These are phyloP conservation scores for Lactarius akahatsu DNA, from an alignment of 768 basidiomycete species.

Conservation along the genomic window DNA sequence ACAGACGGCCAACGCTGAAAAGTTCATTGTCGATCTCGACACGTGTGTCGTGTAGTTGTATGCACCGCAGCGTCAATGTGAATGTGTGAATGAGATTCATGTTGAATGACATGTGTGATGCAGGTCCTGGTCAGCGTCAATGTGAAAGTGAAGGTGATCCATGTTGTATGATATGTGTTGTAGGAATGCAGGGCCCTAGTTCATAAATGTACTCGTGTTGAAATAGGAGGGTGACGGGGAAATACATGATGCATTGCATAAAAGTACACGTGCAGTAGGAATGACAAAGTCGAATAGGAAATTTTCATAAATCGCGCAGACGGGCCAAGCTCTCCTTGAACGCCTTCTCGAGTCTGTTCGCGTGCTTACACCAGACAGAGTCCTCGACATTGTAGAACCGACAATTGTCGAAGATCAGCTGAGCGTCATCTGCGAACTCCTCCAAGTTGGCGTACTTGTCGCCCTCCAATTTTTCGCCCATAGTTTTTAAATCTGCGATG, in stretches of 20 bases:
- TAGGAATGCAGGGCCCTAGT: not conserved
- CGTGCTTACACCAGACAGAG: conserved; percentile 79
- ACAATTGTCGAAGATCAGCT: conserved; percentile 89
- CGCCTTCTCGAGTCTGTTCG: conserved; percentile 78
- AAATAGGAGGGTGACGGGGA: not conserved
- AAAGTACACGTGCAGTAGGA: conserved; percentile 27
- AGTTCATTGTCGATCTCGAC: not conserved
- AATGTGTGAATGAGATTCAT: not conserved
- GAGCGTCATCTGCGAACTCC: conserved; percentile 74
- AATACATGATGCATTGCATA: conserved; percentile 22
- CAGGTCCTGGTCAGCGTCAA: not conserved
- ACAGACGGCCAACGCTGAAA: conserved; percentile 56
- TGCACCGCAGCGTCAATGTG: not conserved
- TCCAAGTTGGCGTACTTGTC: conserved; percentile 78
- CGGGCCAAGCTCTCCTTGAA: conserved; percentile 53
- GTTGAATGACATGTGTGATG: not conserved
- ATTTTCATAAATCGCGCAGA: conserved; percentile 23
- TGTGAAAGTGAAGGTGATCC: not conserved
- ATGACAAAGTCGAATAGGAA: not conserved
- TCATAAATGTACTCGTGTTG: not conserved
- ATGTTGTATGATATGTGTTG: not conserved
- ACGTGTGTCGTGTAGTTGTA: not conserved
- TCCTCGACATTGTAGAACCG: conserved; percentile 80
- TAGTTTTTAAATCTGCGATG: conserved; percentile 73
- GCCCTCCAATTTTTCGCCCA: conserved; percentile 87